phyloP scores from a whole-genome alignment of 192 early-diverging fungal species.

The Phlyctochytrium bullatum region DNA sequence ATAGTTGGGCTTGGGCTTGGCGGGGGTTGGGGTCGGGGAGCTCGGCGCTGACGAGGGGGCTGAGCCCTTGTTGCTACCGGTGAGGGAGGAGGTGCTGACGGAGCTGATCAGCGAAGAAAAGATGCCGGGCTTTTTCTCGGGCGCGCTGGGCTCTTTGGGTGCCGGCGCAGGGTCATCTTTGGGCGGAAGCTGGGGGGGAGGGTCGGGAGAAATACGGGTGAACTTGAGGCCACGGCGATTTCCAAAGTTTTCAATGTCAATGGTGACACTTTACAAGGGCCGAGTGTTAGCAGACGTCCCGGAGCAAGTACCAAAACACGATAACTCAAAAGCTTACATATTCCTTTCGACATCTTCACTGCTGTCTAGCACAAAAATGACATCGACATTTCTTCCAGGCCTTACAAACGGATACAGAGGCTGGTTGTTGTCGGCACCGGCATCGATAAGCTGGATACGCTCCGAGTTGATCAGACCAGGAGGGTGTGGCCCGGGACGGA shows the following conservation, averaged over 20 bases:
- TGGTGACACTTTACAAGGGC: constrained; percentile 6
- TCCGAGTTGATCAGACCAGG: constrained; percentile 29
- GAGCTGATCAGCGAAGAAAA: background rate
- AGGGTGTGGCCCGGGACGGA: constrained; percentile 10
- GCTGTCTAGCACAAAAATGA: constrained; percentile 71
- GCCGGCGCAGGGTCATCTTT: background rate
- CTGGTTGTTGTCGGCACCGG: constrained; percentile 72
- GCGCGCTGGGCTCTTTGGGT: background rate
- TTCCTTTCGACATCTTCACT: constrained; percentile 65
- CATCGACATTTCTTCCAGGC: constrained; percentile 65
- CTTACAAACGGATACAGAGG: constrained; percentile 71
- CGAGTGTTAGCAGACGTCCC: background rate
- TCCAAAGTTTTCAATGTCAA: constrained; percentile 15
- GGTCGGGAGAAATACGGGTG: constrained; percentile 14
- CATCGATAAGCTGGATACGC: constrained; percentile 68
- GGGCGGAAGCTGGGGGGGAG: background rate
- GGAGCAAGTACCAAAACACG: constrained; percentile 1
- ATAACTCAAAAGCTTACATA: constrained; percentile 24
- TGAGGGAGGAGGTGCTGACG: background rate
- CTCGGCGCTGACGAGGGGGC: background rate
- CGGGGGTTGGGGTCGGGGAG: background rate
- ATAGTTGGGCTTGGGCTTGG: background rate
- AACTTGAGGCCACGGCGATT: constrained; percentile 9
- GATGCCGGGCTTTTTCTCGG: background rate
- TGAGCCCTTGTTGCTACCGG: background rate